phyloP scores from a whole-genome alignment of 2,329 filamentous ascomycete genomes.

The Aquanectria penicillioides region DNA sequence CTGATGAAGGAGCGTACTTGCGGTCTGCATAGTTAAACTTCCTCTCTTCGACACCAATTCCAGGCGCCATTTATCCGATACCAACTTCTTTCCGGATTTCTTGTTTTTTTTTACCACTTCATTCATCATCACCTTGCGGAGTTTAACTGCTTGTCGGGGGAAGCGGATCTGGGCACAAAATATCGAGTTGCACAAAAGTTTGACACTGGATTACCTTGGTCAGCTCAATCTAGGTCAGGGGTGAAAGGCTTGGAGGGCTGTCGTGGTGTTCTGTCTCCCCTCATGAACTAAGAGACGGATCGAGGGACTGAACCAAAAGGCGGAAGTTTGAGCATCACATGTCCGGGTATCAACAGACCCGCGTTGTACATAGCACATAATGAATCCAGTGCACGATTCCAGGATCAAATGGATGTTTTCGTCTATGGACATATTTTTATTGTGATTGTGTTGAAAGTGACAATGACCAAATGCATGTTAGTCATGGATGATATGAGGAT shows the following conservation, averaged over 20 bases:
- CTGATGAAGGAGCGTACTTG: slow-evolving; percentile 72
- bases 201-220: slow-evolving; percentile 10
- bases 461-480: no score
- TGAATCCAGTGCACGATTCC: slow-evolving; percentile 26
- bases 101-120: slow-evolving; percentile 15
- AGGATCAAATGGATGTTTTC: background rate
- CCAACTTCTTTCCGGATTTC: slow-evolving; percentile 14
- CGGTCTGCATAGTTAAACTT: slow-evolving; percentile 54
- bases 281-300: slow-evolving; percentile 1
- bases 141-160: slow-evolving; percentile 16
- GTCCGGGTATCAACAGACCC: slow-evolving; percentile 16
- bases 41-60: background rate
- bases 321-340: slow-evolving; percentile 11
- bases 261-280: slow-evolving; percentile 1
- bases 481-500: no score
- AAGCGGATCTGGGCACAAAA: slow-evolving; percentile 18
- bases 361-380: slow-evolving; percentile 34
- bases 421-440: background rate
- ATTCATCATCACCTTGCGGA: slow-evolving; percentile 20
- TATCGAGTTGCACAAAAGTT: slow-evolving; percentile 18
- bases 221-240: slow-evolving; percentile 6
- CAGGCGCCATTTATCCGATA: slow-evolving; percentile 17
- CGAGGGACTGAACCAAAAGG: slow-evolving; percentile 7
- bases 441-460: background rate
- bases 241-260: background rate